These are phyloP conservation scores for Aspergillus funiculosus DNA, from an alignment of 495 filamentous ascomycete genomes.

Conservation along the genomic window DNA sequence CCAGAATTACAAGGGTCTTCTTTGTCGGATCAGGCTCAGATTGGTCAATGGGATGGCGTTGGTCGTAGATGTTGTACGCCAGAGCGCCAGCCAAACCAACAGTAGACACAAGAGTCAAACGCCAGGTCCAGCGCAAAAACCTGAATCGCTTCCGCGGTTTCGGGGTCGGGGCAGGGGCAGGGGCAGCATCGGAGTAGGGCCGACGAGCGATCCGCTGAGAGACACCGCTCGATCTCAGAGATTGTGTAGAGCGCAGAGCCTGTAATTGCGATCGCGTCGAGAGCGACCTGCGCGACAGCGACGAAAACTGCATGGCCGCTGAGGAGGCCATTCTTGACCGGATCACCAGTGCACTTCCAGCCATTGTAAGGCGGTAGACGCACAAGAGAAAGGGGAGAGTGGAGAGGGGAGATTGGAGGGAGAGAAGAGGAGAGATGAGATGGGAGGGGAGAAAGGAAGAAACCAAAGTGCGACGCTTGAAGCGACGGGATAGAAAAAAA, in stretches of 20 bases:
- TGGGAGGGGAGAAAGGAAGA: constrained; percentile 15
- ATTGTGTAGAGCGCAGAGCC: constrained; percentile 21
- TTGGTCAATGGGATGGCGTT: constrained; percentile 78
- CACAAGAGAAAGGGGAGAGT: constrained; percentile 8
- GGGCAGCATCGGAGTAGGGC: constrained; percentile 38
- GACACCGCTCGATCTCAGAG: constrained; percentile 21
- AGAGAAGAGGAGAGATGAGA: constrained; percentile 13
- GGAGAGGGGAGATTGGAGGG: constrained; percentile 13
- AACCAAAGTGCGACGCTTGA: constrained; percentile 1
- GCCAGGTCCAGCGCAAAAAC: constrained; percentile 66
- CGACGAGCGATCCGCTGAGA: constrained; percentile 32
- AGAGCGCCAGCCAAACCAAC: constrained; percentile 63
- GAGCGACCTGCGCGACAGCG: constrained; percentile 39
- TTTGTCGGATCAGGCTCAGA: constrained; percentile 73
- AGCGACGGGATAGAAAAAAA: constrained; percentile 9
- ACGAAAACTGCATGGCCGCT: constrained; percentile 36
- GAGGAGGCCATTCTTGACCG: constrained; percentile 31
- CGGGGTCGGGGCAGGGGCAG: constrained; percentile 29
- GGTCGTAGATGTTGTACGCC: constrained; percentile 73
- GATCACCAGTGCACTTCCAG: constrained; percentile 39
- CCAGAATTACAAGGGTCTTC: constrained; percentile 96
- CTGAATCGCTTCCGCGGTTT: constrained; percentile 45
- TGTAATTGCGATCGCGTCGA: constrained; percentile 23
- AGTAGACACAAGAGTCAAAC: constrained; percentile 64
- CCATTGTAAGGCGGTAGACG: constrained; percentile 30